phyloP scores from a whole-genome alignment of 768 basidiomycete genomes.

The Suillus weaverae region DNA sequence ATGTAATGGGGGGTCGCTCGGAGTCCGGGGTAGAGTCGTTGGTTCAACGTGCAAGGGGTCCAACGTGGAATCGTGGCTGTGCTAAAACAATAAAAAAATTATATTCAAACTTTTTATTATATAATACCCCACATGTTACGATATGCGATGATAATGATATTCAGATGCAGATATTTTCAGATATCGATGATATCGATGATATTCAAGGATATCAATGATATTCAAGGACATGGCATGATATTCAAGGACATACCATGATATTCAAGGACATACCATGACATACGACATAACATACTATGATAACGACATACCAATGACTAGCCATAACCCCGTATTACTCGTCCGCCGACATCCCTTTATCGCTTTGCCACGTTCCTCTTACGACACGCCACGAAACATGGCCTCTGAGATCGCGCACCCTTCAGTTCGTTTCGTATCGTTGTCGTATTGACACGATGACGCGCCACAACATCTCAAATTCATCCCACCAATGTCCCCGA shows the following conservation, averaged over 20 bases:
- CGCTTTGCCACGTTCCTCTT: background rate
- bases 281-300: too few species aligned
- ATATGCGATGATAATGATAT: too few species aligned
- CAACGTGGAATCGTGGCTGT: background rate
- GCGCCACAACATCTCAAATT: background rate
- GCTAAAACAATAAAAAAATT: background rate
- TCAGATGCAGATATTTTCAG: too few species aligned
- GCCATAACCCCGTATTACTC: too few species aligned
- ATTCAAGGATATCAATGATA: too few species aligned
- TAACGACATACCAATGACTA: too few species aligned
- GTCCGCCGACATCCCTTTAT: background rate
- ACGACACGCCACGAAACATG: too few species aligned
- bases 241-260: too few species aligned
- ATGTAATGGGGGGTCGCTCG: slow-evolving; percentile 2
- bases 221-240: too few species aligned
- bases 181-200: too few species aligned
- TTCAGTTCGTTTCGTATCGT: background rate
- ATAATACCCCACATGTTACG: background rate
- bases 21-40: slow-evolving; percentile 2
- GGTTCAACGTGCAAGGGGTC: background rate
- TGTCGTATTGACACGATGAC: background rate
- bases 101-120: background rate
- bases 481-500: background rate
- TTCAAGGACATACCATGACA: too few species aligned
- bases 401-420: background rate